Base-by-base conservation (phyloP, 306 rosid genomes). In the Citrullus mucosospermus region DNA sequence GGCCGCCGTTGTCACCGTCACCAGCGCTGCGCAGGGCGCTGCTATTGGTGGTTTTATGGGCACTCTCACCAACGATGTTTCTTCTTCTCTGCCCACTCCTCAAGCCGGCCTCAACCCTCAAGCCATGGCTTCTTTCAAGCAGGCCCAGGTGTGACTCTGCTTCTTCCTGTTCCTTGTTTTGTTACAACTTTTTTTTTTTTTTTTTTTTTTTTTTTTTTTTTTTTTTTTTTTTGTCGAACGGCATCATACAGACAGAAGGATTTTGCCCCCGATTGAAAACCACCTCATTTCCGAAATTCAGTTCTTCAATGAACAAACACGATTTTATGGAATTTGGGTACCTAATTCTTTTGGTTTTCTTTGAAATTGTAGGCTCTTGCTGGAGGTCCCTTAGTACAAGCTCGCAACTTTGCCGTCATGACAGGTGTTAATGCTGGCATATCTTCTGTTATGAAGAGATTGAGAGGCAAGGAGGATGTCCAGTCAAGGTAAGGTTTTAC, bases 321-420 rank as follows among this genome's bases (percentile, higher is more conserved):
- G 12, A 32, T 36, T 16, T 9, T 65, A 18, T 72, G 59, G 77
- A 72, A 72, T 30, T 30, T 72, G 9, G 59, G 43, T 38, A 44
- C 11, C 38, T 72, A 51, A 46, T n/a, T 41, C 18, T 78, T 77
- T 2, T 59, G n/a, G 6, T 22, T 59, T 60, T 17, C 28, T 62
- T 63, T 60, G 18, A 6, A 48, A 62, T 63, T 63, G 57, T 50
- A 96, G 99, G 97, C 96, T 79, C 93, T 96, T 60, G 81, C 96
- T 46, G 99, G 99, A 22, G 99, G 99, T 71, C 98, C 98, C 16
- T 77, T 89, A 39, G 74, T 90, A 59, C 98, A 96, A 87, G 99
- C 99, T 61, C 90, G 99, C 25, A 96, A 96, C 81, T 96, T 96
- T 83, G 99, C 99, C 70, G 97, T 96, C 62, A 92, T 96, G 97